A percentile compares a stretch with the other conserved stretches of the same genome.
These are phyloP conservation scores for Neurospora sublineolata DNA, from an alignment of 495 filamentous ascomycete species.

Conservation along the genomic window DNA sequence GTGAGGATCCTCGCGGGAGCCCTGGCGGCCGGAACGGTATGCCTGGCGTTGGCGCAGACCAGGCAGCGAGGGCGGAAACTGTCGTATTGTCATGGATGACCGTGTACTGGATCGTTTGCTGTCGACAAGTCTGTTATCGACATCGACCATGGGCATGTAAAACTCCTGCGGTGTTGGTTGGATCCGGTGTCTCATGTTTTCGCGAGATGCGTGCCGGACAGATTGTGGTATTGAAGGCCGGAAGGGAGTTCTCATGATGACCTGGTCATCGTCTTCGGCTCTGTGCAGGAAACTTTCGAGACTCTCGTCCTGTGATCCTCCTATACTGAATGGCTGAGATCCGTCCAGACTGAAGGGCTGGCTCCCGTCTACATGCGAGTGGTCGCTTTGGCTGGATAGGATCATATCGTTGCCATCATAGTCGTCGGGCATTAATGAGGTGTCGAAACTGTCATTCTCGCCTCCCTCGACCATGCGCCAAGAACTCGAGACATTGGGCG, in stretches of 20 bases:
- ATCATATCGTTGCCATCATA: constrained; percentile 27
- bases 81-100: constrained; percentile 14
- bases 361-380: constrained; percentile 25
- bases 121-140: constrained; percentile 9
- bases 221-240: constrained; percentile 30
- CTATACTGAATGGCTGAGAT: constrained; percentile 22
- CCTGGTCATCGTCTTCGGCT: constrained; percentile 32
- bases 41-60: constrained; percentile 18
- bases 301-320: constrained; percentile 36
- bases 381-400: constrained; percentile 24
- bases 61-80: constrained; percentile 7
- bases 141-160: constrained; percentile 30
- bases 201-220: constrained; percentile 23
- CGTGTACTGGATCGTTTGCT: constrained; percentile 14
- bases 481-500: constrained; percentile 26
- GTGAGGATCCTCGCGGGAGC: not conserved
- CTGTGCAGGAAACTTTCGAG: constrained; percentile 31
- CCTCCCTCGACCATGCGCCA: constrained; percentile 41
- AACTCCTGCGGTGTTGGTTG: constrained; percentile 22
- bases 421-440: constrained; percentile 29
- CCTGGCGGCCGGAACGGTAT: constrained; percentile 1
- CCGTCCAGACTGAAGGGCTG: constrained; percentile 23
- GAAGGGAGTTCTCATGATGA: constrained; percentile 33
- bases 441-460: constrained; percentile 41
- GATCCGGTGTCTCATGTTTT: constrained; percentile 21